Evolutionary conservation across 75 land plant species (phyloP).

Genomic region (Cupressus sempervirens): DNA sequence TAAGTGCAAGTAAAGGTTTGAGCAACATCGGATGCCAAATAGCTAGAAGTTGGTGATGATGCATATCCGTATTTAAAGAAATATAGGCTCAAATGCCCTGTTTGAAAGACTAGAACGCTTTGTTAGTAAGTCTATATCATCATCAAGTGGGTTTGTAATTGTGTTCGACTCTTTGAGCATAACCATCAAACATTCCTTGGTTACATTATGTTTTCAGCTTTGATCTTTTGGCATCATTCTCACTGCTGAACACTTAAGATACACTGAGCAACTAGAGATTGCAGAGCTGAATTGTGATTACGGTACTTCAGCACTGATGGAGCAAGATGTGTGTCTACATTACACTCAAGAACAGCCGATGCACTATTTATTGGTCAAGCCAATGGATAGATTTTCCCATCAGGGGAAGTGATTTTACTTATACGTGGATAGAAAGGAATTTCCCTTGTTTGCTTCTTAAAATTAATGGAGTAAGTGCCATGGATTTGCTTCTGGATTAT

Average conservation of each 20-base stretch:
- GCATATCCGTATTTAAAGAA: too few relatives aligned
- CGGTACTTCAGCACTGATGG: neutral
- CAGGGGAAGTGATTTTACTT: neutral
- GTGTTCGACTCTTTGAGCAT: too few relatives aligned
- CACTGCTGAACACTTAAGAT: neutral
- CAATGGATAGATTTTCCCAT: neutral
- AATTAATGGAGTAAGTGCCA: too few relatives aligned
- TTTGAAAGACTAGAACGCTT: too few relatives aligned
- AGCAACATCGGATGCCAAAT: too few relatives aligned
- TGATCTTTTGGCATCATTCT: neutral
- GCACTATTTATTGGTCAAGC: neutral
- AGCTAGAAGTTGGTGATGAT: too few relatives aligned
- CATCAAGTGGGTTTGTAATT: too few relatives aligned
- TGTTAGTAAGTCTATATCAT: too few relatives aligned
- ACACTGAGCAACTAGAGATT: neutral
- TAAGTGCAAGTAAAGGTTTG: too few relatives aligned
- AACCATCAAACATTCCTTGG: neutral
- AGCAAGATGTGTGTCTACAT: neutral
- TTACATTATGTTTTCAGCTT: neutral
- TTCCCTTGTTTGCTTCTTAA: neutral
- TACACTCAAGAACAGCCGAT: neutral
- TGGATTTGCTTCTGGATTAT: neutral
- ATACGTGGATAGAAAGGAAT: neutral
- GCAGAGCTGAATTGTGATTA: neutral
- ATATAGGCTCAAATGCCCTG: too few relatives aligned